These are phyloP conservation scores for Centaurea solstitialis DNA, from an alignment of 129 eudicot species.

Conservation along the genomic window DNA sequence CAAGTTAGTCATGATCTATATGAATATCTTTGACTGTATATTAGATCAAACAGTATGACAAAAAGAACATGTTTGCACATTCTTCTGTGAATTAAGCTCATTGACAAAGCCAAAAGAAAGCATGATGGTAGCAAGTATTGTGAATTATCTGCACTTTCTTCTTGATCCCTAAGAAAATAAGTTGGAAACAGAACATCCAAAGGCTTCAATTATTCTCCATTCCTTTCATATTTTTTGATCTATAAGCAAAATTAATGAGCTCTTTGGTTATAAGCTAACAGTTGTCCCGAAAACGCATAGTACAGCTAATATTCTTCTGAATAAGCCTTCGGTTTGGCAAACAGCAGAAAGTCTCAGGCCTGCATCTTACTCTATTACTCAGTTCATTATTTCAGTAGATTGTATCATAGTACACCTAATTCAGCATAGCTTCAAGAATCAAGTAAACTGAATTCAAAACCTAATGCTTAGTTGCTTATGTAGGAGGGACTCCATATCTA, in stretches of 20 bases:
- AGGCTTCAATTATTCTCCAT: background rate
- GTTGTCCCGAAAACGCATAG: background rate
- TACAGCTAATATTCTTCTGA: background rate
- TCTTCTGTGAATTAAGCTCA: background rate
- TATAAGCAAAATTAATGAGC: background rate
- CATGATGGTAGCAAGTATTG: background rate
- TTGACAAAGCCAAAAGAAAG: conserved; percentile 1
- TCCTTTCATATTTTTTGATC: background rate
- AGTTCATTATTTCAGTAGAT: background rate
- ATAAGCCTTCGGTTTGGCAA: background rate
- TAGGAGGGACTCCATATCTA: background rate
- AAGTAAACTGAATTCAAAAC: background rate
- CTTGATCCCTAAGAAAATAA: background rate
- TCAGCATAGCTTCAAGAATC: background rate
- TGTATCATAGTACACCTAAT: background rate
- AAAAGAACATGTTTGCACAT: background rate
- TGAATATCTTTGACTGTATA: background rate
- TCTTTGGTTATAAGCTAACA: background rate
- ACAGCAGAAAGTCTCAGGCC: background rate
- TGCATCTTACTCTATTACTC: background rate
- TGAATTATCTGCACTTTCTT: background rate
- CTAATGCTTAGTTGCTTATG: too few species aligned
- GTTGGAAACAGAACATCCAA: background rate
- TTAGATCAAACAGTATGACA: background rate
- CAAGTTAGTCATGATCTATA: background rate